Conservation (phyloP, 257 asterid species). For the Solanum chiquidenum region DNA sequence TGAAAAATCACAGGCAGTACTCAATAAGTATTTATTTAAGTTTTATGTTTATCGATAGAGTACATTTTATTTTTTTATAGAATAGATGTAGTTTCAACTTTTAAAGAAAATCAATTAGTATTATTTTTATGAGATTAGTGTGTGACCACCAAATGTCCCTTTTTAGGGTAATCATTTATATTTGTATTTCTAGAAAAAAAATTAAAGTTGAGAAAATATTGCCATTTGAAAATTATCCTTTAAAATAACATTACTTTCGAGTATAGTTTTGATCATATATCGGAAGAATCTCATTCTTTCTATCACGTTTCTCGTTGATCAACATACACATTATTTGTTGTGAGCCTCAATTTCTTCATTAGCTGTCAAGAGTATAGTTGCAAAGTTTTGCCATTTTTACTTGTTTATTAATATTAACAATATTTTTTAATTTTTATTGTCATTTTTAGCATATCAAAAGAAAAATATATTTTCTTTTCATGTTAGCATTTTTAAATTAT, state of each 20-base stretch:
- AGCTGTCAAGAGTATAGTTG: neutral
- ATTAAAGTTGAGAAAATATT: too few relatives aligned
- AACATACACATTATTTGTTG: neutral
- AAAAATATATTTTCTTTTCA: too few relatives aligned
- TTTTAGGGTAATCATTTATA: neutral
- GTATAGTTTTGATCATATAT: too few relatives aligned
- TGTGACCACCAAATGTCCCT: neutral
- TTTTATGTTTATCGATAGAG: neutral
- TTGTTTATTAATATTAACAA: too few relatives aligned
- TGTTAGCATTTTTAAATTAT: too few relatives aligned
- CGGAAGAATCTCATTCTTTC: too few relatives aligned
- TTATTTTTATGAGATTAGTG: neutral
- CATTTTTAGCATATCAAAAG: too few relatives aligned
- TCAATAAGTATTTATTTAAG: neutral
- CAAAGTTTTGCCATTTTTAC: neutral
- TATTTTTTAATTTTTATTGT: too few relatives aligned
- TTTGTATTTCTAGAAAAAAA: too few relatives aligned
- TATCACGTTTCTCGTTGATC: too few relatives aligned
- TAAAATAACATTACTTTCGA: accelerated
- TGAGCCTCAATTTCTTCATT: neutral
- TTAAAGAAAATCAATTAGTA: neutral
- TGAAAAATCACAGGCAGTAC: neutral
- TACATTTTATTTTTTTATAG: neutral
- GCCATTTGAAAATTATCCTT: neutral
- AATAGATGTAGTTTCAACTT: neutral